These are phyloP conservation scores for Calonectria crousiana DNA, from an alignment of 2,329 filamentous ascomycete species.

Conservation along the genomic window DNA sequence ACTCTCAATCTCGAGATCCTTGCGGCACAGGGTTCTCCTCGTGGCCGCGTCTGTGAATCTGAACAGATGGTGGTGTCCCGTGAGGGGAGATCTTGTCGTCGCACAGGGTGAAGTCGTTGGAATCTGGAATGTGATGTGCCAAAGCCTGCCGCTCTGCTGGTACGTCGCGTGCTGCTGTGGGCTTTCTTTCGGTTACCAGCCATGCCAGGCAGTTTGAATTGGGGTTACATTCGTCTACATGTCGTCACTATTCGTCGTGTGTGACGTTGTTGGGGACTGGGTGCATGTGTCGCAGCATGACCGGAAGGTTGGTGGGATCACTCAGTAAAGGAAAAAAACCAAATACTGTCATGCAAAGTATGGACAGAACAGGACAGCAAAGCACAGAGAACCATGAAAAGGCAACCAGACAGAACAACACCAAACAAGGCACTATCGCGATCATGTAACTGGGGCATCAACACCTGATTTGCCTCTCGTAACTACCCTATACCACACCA, in stretches of 20 bases:
- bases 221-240: not conserved
- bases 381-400: not conserved
- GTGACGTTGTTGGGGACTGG: no score
- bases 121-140: not conserved
- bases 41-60: not conserved
- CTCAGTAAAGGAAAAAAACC: not conserved
- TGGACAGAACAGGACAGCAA: not conserved
- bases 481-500: conserved; percentile 14
- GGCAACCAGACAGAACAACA: not conserved
- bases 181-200: not conserved
- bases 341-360: not conserved
- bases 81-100: not conserved
- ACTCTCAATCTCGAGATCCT: not conserved
- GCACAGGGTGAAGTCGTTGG: not conserved
- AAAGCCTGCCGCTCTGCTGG: not conserved
- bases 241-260: not conserved
- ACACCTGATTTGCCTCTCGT: not conserved
- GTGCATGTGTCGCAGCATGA: not conserved
- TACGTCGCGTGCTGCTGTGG: not conserved
- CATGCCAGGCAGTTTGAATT: not conserved
- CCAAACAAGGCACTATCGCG: not conserved
- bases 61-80: not conserved
- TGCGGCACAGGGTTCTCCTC: not conserved
- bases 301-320: not conserved
- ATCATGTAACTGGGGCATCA: not conserved